phyloP scores from a whole-genome alignment of 2,329 filamentous ascomycete species.

The Hymenoscyphus repandus region DNA sequence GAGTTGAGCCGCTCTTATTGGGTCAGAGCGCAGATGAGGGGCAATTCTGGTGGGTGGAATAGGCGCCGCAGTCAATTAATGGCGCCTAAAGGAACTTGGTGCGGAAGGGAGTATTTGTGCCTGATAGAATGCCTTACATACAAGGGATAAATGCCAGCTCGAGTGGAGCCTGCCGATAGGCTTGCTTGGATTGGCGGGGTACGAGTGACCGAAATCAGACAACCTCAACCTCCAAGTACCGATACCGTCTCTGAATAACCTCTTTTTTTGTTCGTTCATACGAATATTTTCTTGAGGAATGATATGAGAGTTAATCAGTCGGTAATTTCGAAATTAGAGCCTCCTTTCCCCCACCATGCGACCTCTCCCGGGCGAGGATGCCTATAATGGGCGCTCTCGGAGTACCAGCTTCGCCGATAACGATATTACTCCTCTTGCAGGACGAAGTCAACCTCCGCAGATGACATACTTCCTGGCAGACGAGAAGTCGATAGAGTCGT shows the following conservation, averaged over 20 bases:
- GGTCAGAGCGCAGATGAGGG: no score
- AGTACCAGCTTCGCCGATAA: slow-evolving; percentile 35
- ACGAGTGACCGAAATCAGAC: slow-evolving; percentile 8
- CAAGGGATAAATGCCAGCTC: no score
- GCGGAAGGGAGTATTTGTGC: no score
- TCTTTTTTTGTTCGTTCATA: background rate
- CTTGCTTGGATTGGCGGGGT: slow-evolving; percentile 5
- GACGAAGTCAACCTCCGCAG: slow-evolving; percentile 34
- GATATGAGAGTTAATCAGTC: slow-evolving; percentile 11
- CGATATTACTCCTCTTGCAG: slow-evolving; percentile 33
- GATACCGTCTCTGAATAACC: background rate
- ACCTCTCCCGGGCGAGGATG: slow-evolving; percentile 42
- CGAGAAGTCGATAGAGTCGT: slow-evolving; percentile 43
- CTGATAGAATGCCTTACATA: background rate
- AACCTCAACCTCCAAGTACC: slow-evolving; percentile 1
- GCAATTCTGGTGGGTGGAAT: no score
- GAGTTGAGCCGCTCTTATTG: no score
- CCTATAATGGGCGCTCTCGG: slow-evolving; percentile 34
- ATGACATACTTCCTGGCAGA: slow-evolving; percentile 50
- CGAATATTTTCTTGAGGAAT: slow-evolving; percentile 6
- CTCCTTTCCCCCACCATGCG: slow-evolving; percentile 34
- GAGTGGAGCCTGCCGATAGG: background rate
- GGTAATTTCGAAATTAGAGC: background rate
- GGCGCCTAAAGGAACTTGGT: no score
- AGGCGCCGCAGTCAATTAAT: no score